Conservation (phyloP, 2,329 filamentous ascomycete genomes). For the Penicillium sp. region DNA sequence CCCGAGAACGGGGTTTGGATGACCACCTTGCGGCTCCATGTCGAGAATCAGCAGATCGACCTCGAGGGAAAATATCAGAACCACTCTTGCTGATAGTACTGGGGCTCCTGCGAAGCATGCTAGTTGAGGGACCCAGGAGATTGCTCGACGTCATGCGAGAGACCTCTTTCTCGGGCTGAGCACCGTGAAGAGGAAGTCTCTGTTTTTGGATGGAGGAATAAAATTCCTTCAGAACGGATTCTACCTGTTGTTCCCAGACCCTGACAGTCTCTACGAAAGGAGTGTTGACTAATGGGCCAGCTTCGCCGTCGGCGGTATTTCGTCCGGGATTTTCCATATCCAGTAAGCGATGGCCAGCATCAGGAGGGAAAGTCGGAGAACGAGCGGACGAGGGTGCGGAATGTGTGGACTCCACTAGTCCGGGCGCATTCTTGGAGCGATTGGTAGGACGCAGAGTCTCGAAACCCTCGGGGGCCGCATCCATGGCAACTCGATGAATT, state of each 20-base stretch:
- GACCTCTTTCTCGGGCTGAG: conserved; percentile 48
- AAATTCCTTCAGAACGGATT: conserved; percentile 86
- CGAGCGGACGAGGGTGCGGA: conserved; percentile 22
- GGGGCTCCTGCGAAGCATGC: conserved; percentile 77
- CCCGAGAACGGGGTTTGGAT: conserved; percentile 77
- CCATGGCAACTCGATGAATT: conserved; percentile 70
- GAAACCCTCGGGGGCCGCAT: conserved; percentile 67
- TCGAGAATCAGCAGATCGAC: conserved; percentile 65
- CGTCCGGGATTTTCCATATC: conserved; percentile 24
- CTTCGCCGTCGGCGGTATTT: conserved; percentile 29
- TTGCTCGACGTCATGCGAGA: conserved; percentile 50
- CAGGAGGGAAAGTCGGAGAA: conserved; percentile 20
- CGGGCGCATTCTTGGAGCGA: conserved; percentile 34
- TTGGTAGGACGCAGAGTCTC: conserved; percentile 51
- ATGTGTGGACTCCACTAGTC: conserved; percentile 37
- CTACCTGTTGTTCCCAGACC: conserved; percentile 84
- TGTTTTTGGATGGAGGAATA: conserved; percentile 86
- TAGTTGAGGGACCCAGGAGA: conserved; percentile 65
- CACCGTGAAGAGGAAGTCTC: conserved; percentile 80
- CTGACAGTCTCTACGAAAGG: conserved; percentile 72
- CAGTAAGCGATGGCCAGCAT: conserved; percentile 13
- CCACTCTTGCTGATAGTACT: conserved; percentile 91
- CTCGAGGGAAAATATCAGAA: conserved; percentile 71
- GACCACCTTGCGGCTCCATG: conserved; percentile 69
- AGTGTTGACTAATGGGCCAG: conserved; percentile 71